Percentiles rank a stretch among this genome's conserved stretches.
Conservation (phyloP, 2,329 filamentous ascomycete genomes). For the Diaporthe destruens region DNA sequence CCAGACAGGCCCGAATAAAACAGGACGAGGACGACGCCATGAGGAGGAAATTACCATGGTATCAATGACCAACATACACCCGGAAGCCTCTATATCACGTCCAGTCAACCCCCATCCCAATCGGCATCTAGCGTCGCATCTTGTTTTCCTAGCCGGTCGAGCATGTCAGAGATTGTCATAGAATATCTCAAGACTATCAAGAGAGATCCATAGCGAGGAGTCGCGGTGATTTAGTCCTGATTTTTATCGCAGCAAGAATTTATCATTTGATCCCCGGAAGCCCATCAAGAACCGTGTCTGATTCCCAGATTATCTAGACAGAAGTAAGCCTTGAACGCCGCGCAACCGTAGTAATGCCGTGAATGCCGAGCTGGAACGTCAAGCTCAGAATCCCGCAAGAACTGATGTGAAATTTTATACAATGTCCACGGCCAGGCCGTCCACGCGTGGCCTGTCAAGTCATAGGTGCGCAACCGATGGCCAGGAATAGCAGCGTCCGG, state of each 20-base stretch:
- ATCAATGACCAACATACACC: slow-evolving; percentile 39
- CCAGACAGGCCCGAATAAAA: slow-evolving; percentile 53
- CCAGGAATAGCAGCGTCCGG: neutral
- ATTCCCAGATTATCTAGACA: slow-evolving; percentile 19
- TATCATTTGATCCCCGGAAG: neutral
- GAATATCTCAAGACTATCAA: slow-evolving; percentile 10
- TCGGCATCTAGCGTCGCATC: slow-evolving; percentile 29
- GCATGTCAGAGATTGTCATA: slow-evolving; percentile 12
- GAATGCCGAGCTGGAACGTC: slow-evolving; percentile 34
- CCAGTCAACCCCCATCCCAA: neutral
- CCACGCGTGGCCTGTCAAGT: neutral
- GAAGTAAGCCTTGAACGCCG: slow-evolving; percentile 39
- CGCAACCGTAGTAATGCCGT: slow-evolving; percentile 41
- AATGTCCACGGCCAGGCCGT: slow-evolving; percentile 12
- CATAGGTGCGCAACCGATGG: neutral
- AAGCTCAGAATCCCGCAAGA: neutral
- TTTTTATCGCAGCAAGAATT: slow-evolving; percentile 1
- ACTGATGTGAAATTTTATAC: slow-evolving; percentile 37
- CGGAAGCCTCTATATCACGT: neutral
- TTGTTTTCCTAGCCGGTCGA: slow-evolving; percentile 11
- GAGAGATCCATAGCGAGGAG: slow-evolving; percentile 31
- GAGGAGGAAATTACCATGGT: slow-evolving; percentile 60
- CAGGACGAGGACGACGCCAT: slow-evolving; percentile 62
- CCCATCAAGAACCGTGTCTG: slow-evolving; percentile 10
- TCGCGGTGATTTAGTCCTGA: slow-evolving; percentile 18